Evolutionary conservation across 768 basidiomycete species (phyloP), one percentile per base, ranked within the genome.

Genomic region (Boletus tylopilopsis): DNA sequence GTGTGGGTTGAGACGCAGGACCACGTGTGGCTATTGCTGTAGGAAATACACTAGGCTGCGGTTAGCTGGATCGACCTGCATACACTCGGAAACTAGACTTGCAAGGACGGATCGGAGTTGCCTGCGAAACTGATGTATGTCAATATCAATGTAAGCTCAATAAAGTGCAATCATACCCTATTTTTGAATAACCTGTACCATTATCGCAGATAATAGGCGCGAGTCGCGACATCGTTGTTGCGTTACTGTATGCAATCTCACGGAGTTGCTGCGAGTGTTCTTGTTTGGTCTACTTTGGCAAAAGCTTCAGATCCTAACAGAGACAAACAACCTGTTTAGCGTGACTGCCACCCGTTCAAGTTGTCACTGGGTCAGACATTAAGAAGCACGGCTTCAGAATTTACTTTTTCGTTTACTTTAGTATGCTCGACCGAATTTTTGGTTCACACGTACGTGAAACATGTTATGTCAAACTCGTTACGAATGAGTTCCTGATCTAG

Each of bases 61-160:
- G 38, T 60, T 27, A 48, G 42, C 38, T 44, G 22, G 39, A 50
- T 49, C 37, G 27, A 42, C 41, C 36, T 40, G 29, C 43, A 27
- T 49, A 33, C 38, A 47, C 47, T 42, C 16, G 11, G 22, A 32
- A 32, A 42, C 40, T 43, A 45, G 29, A 78, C 88, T 70, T 66
- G 92, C 90, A 95, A 99, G 9, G 95, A 97, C 18, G 96, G 96
- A 72, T 98, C 94, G 39, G 93, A 96, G 73, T 99, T 99, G 46
- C 95, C 95, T 37, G 96, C 94, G 71, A 96, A 98, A 30, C 95
- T 94, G 62, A 41, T 15, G 37, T 42, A 54, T 4, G 29, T 61
- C 38, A 68, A 42, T 24, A 53, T 46, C 29, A 24, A 47, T 33
- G 27, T 11, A 12, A 23, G 16, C 29, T 16, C 19, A n/a, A 50